Evolutionary conservation across 2,329 filamentous ascomycete genomes (phyloP), one percentile per base, ranked within the genome.

Genomic region (Myriosclerotinia curreyana): DNA sequence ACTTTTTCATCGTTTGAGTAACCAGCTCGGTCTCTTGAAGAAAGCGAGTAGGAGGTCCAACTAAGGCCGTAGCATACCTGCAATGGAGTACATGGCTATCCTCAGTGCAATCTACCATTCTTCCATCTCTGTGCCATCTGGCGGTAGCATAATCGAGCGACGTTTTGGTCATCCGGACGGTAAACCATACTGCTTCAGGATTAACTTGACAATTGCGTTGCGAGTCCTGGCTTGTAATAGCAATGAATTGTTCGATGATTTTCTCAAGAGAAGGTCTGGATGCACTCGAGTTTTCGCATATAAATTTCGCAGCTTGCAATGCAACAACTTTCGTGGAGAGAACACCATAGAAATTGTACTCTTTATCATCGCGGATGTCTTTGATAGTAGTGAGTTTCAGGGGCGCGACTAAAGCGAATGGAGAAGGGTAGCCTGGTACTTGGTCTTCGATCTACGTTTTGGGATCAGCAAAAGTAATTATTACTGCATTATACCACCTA

Each of bases 111-210:
- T 49, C 50, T n/a, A 42, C 42, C 63, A 65, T 65, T 9, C 40
- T 36, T 1, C 63, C 63, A 7, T 65, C 63, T 28, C 63, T 31
- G 22, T 65, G 55, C 63, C 63, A 65, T 17, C 63, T 22, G 7
- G 58, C 50, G 3, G 36, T 62, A 5, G 4, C 20, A 5, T 36
- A 65, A 11, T 49, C 40, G 9, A 28, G 15, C 12, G 46, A 62
- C 20, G 44, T 60, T 7, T 44, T 40, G 9, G 42, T 54, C 58
- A 65, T 54, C 9, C 44, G 51, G 0, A 65, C 58, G 1, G 52
- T n/a, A 7, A 65, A 54, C 63, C 63, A 65, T 5, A 51, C 12
- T 9, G 63, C 49, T n/a, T 60, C 31, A 0, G 55, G 49, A 5
- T n/a, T 7, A 17, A 54, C 38, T 9, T 44, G 25, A 28, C 55